Evolutionary conservation across 2,329 filamentous ascomycete species (phyloP).

Genomic region (Acarospora socialis): DNA sequence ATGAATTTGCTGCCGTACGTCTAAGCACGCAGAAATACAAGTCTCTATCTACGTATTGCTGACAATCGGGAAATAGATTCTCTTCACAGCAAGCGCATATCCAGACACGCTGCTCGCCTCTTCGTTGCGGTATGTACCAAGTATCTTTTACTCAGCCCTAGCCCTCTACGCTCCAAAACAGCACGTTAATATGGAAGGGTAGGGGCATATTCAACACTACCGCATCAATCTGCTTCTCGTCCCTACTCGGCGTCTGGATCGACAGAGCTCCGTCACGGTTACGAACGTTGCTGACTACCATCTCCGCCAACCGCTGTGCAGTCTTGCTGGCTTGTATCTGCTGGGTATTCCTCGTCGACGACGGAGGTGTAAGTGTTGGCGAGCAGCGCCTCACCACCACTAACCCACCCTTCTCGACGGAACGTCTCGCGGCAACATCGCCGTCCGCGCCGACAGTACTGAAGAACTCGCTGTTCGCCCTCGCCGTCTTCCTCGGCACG

Average conservation of each 20-base stretch:
- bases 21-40: conserved; percentile 46
- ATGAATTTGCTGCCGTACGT: conserved; percentile 50
- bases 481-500: conserved; percentile 27
- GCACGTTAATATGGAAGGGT: neutral
- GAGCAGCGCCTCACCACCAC: conserved; percentile 13
- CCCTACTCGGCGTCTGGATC: conserved; percentile 30
- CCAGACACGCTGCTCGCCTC: conserved; percentile 28
- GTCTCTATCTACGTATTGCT: conserved; percentile 55
- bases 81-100: conserved; percentile 39
- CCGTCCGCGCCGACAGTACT: too few relatives aligned
- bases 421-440: conserved; percentile 17
- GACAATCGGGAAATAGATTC: conserved; percentile 42
- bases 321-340: conserved; percentile 28
- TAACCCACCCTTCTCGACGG: neutral
- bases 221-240: conserved; percentile 29
- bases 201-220: conserved; percentile 23
- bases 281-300: conserved; percentile 28
- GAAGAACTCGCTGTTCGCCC: conserved; percentile 18
- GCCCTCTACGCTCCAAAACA: neutral
- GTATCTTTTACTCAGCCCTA: neutral
- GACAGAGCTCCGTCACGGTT: conserved; percentile 27
- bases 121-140: conserved; percentile 23
- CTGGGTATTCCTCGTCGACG: too few relatives aligned
- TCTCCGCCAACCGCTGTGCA: conserved; percentile 27
- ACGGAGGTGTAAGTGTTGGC: conserved; percentile 24